These are phyloP conservation scores for Apiospora koreana DNA, from an alignment of 2,329 filamentous ascomycete species.

Conservation along the genomic window DNA sequence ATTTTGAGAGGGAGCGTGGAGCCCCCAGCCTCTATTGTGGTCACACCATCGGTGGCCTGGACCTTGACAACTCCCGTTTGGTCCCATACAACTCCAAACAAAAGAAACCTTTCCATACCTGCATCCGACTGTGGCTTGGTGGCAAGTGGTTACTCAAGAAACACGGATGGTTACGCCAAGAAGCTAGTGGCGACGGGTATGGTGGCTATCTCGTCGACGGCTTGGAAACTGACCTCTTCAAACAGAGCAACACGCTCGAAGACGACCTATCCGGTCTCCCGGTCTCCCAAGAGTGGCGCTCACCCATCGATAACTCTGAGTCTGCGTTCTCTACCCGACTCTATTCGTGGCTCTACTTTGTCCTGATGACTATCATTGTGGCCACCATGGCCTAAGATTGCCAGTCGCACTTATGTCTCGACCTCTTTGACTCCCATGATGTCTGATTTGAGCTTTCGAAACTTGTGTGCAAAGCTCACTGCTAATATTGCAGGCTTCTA, in stretches of 20 bases:
- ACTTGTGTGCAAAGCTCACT: neutral
- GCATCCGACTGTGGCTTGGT: slow-evolving; percentile 46
- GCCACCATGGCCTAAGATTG: neutral
- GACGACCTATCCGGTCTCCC: neutral
- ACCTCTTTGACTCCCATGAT: neutral
- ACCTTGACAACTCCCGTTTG: slow-evolving; percentile 47
- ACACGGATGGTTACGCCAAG: slow-evolving; percentile 41
- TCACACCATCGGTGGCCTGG: slow-evolving; percentile 45
- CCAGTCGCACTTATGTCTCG: neutral
- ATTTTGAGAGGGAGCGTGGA: slow-evolving; percentile 38
- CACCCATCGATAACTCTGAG: neutral
- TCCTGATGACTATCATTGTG: neutral
- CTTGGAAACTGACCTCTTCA: slow-evolving; percentile 17
- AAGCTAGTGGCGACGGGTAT: slow-evolving; percentile 45
- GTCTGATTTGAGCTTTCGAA: slow-evolving; percentile 5
- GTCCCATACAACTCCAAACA: slow-evolving; percentile 49
- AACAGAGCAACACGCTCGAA: neutral
- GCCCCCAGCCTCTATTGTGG: slow-evolving; percentile 35
- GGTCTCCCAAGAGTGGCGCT: neutral
- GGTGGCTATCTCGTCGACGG: slow-evolving; percentile 39
- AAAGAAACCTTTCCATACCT: slow-evolving; percentile 46
- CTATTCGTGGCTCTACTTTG: neutral
- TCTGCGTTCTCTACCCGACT: neutral
- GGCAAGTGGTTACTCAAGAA: slow-evolving; percentile 44
- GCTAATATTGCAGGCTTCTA: neutral